Conservation (phyloP, 768 basidiomycete species). For the Boletus reticulatus region DNA sequence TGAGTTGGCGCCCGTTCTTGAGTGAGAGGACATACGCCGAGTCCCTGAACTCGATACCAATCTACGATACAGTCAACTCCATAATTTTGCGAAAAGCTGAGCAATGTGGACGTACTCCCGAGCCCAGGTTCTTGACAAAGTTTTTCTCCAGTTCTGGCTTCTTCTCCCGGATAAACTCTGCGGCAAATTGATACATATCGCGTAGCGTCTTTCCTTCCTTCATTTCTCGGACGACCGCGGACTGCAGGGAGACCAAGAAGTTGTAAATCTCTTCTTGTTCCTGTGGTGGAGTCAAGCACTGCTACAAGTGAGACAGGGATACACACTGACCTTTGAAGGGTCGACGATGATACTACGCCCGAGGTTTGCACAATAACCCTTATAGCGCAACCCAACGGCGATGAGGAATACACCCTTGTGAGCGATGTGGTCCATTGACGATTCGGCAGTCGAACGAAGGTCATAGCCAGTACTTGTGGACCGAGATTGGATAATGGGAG, state of each 20-base stretch:
- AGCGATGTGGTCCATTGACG: constrained; percentile 77
- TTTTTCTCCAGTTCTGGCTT: constrained; percentile 79
- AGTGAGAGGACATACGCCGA: constrained; percentile 75
- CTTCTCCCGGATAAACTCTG: constrained; percentile 69
- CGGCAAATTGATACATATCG: constrained; percentile 79
- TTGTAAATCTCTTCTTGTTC: constrained; percentile 90
- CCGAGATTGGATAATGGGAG: constrained; percentile 93
- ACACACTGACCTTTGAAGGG: constrained; percentile 65
- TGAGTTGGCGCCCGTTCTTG: constrained; percentile 73
- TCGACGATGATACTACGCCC: constrained; percentile 95
- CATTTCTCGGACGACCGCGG: constrained; percentile 70
- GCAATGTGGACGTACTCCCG: constrained; percentile 57
- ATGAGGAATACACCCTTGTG: constrained; percentile 88
- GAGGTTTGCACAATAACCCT: constrained; percentile 89
- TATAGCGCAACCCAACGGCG: constrained; percentile 87
- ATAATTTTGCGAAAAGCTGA: not conserved
- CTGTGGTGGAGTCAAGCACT: constrained; percentile 38
- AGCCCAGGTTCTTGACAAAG: constrained; percentile 88
- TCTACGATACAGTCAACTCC: constrained; percentile 46
- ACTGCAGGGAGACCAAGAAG: constrained; percentile 73
- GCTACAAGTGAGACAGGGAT: not conserved
- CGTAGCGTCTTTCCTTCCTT: constrained; percentile 75
- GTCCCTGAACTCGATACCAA: constrained; percentile 94
- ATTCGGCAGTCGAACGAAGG: constrained; percentile 81
- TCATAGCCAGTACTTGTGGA: constrained; percentile 85